A percentile compares a stretch with the other conserved stretches of the same genome.
Evolutionary conservation across 2,329 filamentous ascomycete species (phyloP).

Genomic region (Cordyceps tenuipes): DNA sequence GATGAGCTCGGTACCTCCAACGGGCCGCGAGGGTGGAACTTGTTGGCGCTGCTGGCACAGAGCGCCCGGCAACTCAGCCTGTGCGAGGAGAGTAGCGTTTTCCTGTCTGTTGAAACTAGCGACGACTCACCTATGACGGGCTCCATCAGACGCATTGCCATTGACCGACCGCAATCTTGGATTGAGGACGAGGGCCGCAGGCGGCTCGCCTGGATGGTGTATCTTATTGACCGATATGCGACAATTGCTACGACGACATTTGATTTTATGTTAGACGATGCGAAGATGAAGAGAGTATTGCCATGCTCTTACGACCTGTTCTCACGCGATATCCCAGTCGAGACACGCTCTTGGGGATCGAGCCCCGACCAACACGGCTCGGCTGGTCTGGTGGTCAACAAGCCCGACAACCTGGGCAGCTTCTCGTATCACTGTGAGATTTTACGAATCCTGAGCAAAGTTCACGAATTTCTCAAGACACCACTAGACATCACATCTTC

Average conservation of each 20-base stretch:
- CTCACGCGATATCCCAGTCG: slow-evolving; percentile 34
- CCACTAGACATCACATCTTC: slow-evolving; percentile 32
- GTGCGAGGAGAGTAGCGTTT: slow-evolving; percentile 31
- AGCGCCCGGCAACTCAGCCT: slow-evolving; percentile 32
- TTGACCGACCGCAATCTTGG: slow-evolving; percentile 32
- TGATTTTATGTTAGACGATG: slow-evolving; percentile 34
- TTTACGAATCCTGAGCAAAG: slow-evolving; percentile 33
- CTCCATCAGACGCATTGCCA: slow-evolving; percentile 26
- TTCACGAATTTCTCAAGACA: slow-evolving; percentile 33
- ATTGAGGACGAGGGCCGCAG: slow-evolving; percentile 36
- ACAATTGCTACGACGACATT: slow-evolving; percentile 33
- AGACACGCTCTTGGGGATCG: slow-evolving; percentile 27
- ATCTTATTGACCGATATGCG: slow-evolving; percentile 35
- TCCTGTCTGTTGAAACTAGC: slow-evolving; percentile 24
- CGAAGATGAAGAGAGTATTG: slow-evolving; percentile 30
- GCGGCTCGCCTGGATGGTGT: slow-evolving; percentile 37
- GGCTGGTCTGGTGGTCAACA: slow-evolving; percentile 25
- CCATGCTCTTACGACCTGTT: slow-evolving; percentile 38
- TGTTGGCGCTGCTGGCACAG: slow-evolving; percentile 31
- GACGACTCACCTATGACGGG: slow-evolving; percentile 26
- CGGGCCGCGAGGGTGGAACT: slow-evolving; percentile 34
- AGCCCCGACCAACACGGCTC: slow-evolving; percentile 19
- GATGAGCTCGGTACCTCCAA: slow-evolving; percentile 36
- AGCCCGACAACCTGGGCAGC: slow-evolving; percentile 34
- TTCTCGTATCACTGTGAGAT: slow-evolving; percentile 39